Conservation (phyloP, 805 yeast genomes). For the Myxozyma nipponensis region DNA sequence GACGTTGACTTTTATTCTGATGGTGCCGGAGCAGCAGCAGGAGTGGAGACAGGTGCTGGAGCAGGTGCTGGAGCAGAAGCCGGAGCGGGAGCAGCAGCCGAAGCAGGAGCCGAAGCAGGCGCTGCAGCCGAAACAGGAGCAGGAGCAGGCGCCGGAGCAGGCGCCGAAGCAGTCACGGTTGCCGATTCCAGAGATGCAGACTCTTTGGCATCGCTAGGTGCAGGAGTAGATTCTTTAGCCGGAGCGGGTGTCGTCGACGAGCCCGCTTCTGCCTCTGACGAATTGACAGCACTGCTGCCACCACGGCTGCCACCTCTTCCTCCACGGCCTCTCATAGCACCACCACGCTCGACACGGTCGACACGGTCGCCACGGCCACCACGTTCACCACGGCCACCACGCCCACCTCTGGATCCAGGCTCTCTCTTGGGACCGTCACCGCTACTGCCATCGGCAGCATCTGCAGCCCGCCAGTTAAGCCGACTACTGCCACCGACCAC, state of each 20-base stretch:
- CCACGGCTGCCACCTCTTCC: conserved; percentile 8
- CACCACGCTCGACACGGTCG: too few relatives aligned
- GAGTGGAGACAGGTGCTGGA: not conserved
- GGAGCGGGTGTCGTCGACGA: not conserved
- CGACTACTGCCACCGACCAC: not conserved
- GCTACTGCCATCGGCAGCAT: not conserved
- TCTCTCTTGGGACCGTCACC: not conserved
- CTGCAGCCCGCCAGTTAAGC: not conserved
- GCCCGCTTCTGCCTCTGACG: not conserved
- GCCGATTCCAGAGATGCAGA: conserved; percentile 1
- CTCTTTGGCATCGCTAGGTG: not conserved
- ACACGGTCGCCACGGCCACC: not conserved
- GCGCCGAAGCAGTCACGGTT: conserved; percentile 1
- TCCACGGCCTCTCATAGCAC: conserved; percentile 3
- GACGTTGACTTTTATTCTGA: too few relatives aligned
- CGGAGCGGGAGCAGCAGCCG: too few relatives aligned
- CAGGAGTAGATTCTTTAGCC: not conserved
- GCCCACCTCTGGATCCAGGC: conserved; percentile 2
- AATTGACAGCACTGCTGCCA: not conserved
- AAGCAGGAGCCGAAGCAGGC: too few relatives aligned
- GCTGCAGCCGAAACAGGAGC: not conserved
- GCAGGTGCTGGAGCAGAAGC: conserved; percentile 2
- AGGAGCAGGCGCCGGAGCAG: conserved; percentile 2
- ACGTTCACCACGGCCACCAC: conserved; percentile 1
- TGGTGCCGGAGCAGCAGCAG: not conserved